Evolutionary conservation across 768 basidiomycete genomes (phyloP).

Genomic region (Lentinula sp.): DNA sequence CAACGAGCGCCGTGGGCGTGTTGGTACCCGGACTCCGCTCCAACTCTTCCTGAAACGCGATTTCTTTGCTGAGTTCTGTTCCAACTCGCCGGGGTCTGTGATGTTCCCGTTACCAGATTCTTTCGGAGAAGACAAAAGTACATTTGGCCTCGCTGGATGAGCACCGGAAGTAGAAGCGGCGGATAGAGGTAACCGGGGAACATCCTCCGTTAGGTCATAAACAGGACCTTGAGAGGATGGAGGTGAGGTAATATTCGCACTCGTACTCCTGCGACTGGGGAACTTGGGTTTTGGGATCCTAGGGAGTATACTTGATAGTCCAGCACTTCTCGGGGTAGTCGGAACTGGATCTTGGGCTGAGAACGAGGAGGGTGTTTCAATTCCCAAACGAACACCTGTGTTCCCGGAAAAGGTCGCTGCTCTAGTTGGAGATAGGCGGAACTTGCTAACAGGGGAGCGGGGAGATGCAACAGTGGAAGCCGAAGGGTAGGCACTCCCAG

Average conservation of each 20-base stretch:
- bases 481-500: not conserved
- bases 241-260: not conserved
- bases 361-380: not conserved
- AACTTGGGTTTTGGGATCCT: slow-evolving; percentile 1
- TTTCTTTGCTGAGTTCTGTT: slow-evolving; percentile 14
- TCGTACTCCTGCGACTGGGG: not conserved
- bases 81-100: slow-evolving; percentile 12
- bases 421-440: not conserved
- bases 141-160: not conserved
- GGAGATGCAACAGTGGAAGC: not conserved
- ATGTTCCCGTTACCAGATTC: not conserved
- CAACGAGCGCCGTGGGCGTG: not conserved
- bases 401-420: not conserved
- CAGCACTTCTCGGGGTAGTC: not conserved
- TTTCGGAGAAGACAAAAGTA: not conserved
- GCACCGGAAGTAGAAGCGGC: not conserved
- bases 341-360: not conserved
- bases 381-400: too few relatives aligned
- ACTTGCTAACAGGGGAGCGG: not conserved
- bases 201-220: slow-evolving; percentile 1
- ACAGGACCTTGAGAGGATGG: not conserved
- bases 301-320: slow-evolving; percentile 2
- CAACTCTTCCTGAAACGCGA: slow-evolving; percentile 22
- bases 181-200: not conserved
- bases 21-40: slow-evolving; percentile 12